These are phyloP conservation scores for Leishmania guyanensis DNA, from an alignment of 208 protist species.

Conservation along the genomic window DNA sequence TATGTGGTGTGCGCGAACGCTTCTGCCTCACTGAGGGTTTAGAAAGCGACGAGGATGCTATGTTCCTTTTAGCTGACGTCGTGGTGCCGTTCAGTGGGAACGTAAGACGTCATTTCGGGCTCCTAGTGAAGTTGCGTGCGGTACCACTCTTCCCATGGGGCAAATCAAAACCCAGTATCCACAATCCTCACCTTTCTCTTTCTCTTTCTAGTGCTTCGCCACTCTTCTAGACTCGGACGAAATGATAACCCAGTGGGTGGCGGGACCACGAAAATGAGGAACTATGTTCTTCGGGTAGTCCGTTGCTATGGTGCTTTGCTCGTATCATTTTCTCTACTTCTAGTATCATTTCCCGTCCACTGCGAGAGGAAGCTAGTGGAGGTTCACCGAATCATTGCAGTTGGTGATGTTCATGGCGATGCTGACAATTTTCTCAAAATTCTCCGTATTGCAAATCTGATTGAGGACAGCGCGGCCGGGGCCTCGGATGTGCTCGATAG, in stretches of 20 bases:
- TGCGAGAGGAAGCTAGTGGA: constrained; percentile 15
- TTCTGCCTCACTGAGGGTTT: background rate
- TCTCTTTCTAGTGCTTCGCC: constrained; percentile 1
- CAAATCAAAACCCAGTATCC: background rate
- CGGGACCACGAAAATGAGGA: background rate
- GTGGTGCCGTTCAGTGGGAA: background rate
- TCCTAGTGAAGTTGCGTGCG: no score
- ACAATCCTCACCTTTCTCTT: background rate
- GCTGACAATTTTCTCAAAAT: constrained; percentile 55
- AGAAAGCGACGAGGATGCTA: background rate
- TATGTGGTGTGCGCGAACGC: background rate
- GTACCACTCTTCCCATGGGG: background rate
- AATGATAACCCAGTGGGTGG: background rate
- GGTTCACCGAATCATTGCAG: constrained; percentile 61
- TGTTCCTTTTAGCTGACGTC: background rate
- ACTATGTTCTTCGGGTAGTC: background rate
- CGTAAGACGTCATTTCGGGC: background rate
- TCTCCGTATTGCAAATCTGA: constrained; percentile 47
- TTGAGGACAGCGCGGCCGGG: constrained; percentile 13
- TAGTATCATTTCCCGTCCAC: background rate
- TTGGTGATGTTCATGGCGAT: constrained; percentile 85
- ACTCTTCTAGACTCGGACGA: background rate
- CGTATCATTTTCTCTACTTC: background rate
- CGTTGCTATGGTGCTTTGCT: background rate
- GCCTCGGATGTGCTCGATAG: constrained; percentile 13